phyloP scores from a whole-genome alignment of 2,329 filamentous ascomycete genomes.

The Fusarium sp. region DNA sequence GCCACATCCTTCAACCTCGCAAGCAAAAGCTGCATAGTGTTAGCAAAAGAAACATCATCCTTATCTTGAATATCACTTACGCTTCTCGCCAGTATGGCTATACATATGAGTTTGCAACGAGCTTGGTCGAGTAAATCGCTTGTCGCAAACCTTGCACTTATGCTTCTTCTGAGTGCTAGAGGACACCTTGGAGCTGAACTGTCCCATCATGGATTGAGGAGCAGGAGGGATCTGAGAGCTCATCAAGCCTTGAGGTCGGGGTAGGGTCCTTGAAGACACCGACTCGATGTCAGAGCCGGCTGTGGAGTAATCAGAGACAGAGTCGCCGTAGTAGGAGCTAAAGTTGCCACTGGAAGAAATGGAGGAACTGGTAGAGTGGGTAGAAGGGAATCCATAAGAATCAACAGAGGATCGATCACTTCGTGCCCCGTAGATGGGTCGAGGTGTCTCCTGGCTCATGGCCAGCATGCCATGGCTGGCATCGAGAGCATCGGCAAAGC shows the following conservation, averaged over 20 bases:
- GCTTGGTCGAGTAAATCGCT: slow-evolving; percentile 94
- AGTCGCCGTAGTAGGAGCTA: slow-evolving; percentile 85
- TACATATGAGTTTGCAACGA: slow-evolving; percentile 98
- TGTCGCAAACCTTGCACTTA: slow-evolving; percentile 99
- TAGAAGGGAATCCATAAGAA: slow-evolving; percentile 90
- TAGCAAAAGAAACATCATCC: slow-evolving; percentile 3
- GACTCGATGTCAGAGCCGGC: slow-evolving; percentile 88
- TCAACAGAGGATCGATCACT: slow-evolving; percentile 79
- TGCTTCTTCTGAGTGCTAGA: slow-evolving; percentile 99
- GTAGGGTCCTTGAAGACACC: slow-evolving; percentile 83
- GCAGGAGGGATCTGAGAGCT: slow-evolving; percentile 78
- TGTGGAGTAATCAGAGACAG: slow-evolving; percentile 93
- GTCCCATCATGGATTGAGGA: slow-evolving; percentile 97
- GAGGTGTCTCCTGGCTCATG: slow-evolving; percentile 93
- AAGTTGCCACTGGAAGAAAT: slow-evolving; percentile 88
- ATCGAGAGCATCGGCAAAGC: slow-evolving; percentile 90
- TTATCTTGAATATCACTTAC: slow-evolving; percentile 59
- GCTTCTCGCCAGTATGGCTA: slow-evolving; percentile 97
- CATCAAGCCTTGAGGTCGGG: slow-evolving; percentile 76
- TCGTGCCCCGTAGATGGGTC: slow-evolving; percentile 84
- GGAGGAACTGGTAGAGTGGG: slow-evolving; percentile 87
- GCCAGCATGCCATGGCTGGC: slow-evolving; percentile 95
- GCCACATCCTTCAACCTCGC: slow-evolving; percentile 93
- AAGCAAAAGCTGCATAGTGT: slow-evolving; percentile 79
- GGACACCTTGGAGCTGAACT: slow-evolving; percentile 96